These are phyloP conservation scores for Xylariaceae sp. DNA, from an alignment of 2,329 filamentous ascomycete species.

Conservation along the genomic window DNA sequence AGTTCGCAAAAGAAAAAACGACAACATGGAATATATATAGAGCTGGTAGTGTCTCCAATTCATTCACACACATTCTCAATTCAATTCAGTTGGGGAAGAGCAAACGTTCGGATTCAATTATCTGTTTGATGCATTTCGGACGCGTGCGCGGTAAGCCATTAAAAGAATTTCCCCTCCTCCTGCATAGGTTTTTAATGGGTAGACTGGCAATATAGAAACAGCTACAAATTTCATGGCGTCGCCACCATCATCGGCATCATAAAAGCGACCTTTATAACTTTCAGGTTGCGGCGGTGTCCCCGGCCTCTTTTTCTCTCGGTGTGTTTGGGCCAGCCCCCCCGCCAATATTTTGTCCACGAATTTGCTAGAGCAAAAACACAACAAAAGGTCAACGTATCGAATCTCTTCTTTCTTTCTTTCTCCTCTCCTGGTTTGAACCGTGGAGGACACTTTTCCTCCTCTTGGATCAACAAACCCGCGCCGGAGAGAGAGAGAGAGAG, in stretches of 20 bases:
- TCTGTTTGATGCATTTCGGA: background rate
- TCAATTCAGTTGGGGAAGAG: background rate
- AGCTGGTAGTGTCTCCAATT: too few relatives aligned
- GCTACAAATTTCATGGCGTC: background rate
- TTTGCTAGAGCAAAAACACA: slow-evolving; percentile 8
- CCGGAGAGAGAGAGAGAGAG: background rate
- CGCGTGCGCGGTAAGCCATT: background rate
- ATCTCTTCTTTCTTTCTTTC: slow-evolving; percentile 1
- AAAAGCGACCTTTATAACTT: background rate
- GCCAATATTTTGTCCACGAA: background rate
- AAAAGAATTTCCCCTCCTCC: background rate
- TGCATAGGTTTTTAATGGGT: background rate
- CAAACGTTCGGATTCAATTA: background rate
- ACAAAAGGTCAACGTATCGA: slow-evolving; percentile 14
- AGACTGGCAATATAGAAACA: background rate
- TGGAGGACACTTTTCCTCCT: background rate
- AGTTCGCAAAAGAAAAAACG: too few relatives aligned
- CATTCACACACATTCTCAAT: too few relatives aligned
- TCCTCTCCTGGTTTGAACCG: background rate
- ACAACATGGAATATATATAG: too few relatives aligned
- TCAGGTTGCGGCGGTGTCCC: background rate
- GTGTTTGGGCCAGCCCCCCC: background rate
- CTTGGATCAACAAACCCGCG: background rate
- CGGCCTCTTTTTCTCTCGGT: background rate
- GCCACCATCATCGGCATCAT: background rate